Evolutionary conservation across 2,329 filamentous ascomycete species (phyloP), one percentile per base, ranked within the genome.

Genomic region (Colletotrichum tabaci): DNA sequence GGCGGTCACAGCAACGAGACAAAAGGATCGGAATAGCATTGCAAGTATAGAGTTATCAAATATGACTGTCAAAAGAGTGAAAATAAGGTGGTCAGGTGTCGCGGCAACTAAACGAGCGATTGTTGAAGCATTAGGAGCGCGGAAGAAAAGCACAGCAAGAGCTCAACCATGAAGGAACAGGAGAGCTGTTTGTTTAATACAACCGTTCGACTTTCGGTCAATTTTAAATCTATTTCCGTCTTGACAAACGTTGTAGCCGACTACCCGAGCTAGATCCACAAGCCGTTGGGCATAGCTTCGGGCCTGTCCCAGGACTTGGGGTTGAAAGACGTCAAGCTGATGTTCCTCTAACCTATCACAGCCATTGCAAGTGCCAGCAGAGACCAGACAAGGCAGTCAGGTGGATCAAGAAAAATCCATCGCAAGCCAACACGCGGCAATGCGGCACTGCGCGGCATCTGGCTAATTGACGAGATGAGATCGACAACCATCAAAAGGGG

Each of bases 1-100:
- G 18, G 52, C 58, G 21, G 68, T 52, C 68, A 62, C 35, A 40
- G 56, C 53, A 35, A 35, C 63, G 35, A 71, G n/a, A 38, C 68
- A 58, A 53, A 68, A 12, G 10, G 64, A 58, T 52, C 60, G 52
- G 18, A 68, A 53, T n/a, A 71, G 21, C 64, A 71, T 71, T 60
- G 52, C 49, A 26, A 63, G 15, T 23, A 38, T 38, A 23, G 8
- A 12, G 30, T 57, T 56, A 55, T 46, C 16, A 26, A 71, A 53
- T 57, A 58, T 55, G 58, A 8, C 26, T 46, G 57, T 57, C 68
- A 57, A 67, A 67, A 23, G 15, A 21, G 6, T 18, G 15, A 40
- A 2, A 10, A 30, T 49, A 50, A 68, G 64, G 40, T 52, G 26
- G 52, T 71, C 46, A 40, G 64, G 6, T 61, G n/a, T 3, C 21